Percentiles rank a stretch among this genome's conserved stretches.
Conservation (phyloP, 148 eudicot species). For the Chenopodium quinoa region DNA sequence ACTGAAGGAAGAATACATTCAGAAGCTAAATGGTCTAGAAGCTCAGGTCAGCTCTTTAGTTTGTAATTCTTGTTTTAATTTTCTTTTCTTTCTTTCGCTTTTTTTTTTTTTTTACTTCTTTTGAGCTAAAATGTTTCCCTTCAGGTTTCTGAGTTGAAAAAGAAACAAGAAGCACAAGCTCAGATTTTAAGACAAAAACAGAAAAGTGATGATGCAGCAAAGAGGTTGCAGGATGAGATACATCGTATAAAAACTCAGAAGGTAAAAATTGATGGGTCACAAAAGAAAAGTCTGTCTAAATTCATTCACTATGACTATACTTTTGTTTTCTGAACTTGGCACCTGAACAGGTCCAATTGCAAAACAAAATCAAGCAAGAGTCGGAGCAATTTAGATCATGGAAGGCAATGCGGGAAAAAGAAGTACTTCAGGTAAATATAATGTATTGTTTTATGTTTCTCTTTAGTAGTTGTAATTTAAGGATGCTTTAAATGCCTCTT, state of each 20-base stretch:
- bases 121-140: neutral
- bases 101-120: too few relatives aligned
- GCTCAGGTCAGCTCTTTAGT: slow-evolving; percentile 53
- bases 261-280: slow-evolving; percentile 37
- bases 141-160: slow-evolving; percentile 86
- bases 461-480: too few relatives aligned
- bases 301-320: neutral
- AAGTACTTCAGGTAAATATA: slow-evolving; percentile 85
- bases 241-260: slow-evolving; percentile 92
- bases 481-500: too few relatives aligned
- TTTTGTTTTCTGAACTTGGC: neutral
- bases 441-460: neutral
- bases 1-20: slow-evolving; percentile 91
- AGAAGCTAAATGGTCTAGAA: slow-evolving; percentile 81
- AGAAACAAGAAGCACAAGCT: slow-evolving; percentile 97
- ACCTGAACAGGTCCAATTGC: slow-evolving; percentile 73
- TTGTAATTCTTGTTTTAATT: neutral
- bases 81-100: neutral
- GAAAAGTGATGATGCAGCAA: slow-evolving; percentile 96
- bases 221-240: slow-evolving; percentile 85
- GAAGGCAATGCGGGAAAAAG: slow-evolving; percentile 95
- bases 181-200: slow-evolving; percentile 90
- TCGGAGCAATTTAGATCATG: slow-evolving; percentile 94
- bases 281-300: neutral
- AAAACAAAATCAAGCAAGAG: slow-evolving; percentile 95